Percentiles rank a stretch among this genome's conserved stretches.
Evolutionary conservation across 345 rosid genomes (phyloP).

Genomic region (Melastoma malabathricum): DNA sequence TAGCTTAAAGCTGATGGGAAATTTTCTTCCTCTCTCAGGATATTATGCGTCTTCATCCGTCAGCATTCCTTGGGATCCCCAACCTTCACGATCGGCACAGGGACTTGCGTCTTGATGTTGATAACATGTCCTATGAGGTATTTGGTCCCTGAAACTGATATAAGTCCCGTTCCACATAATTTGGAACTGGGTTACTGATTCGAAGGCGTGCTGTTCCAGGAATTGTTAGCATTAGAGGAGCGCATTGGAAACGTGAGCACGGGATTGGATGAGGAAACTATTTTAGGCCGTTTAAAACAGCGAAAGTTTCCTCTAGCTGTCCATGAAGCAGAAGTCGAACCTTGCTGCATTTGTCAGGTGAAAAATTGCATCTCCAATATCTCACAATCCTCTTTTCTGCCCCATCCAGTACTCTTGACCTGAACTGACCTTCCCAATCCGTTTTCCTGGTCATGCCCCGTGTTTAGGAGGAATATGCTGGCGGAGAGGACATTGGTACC

Average conservation of each 20-base stretch:
- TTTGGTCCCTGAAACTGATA: not conserved
- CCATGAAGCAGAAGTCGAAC: constrained; percentile 45
- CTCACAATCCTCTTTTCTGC: not conserved
- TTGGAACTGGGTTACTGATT: not conserved
- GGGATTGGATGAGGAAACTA: constrained; percentile 63
- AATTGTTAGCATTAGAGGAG: constrained; percentile 75
- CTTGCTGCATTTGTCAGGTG: constrained; percentile 92
- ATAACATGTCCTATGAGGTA: constrained; percentile 98
- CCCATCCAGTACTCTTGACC: not conserved
- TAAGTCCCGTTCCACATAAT: not conserved
- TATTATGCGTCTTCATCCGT: constrained; percentile 68
- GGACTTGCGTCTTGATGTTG: constrained; percentile 94
- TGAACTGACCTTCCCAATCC: not conserved
- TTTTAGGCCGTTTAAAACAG: constrained; percentile 31
- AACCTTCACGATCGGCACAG: constrained; percentile 70
- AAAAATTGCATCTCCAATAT: not conserved
- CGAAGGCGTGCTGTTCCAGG: constrained; percentile 28
- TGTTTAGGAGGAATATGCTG: constrained; percentile 10
- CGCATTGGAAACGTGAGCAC: constrained; percentile 85
- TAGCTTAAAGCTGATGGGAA: not conserved
- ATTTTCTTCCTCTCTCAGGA: constrained; percentile 33
- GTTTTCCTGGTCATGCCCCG: not conserved
- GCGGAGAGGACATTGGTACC: constrained; percentile 11
- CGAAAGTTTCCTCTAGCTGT: constrained; percentile 17
- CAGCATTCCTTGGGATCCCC: constrained; percentile 43